Evolutionary conservation across 768 basidiomycete species (phyloP), one percentile per base, ranked within the genome.

Genomic region (Nidularia pulvinata): DNA sequence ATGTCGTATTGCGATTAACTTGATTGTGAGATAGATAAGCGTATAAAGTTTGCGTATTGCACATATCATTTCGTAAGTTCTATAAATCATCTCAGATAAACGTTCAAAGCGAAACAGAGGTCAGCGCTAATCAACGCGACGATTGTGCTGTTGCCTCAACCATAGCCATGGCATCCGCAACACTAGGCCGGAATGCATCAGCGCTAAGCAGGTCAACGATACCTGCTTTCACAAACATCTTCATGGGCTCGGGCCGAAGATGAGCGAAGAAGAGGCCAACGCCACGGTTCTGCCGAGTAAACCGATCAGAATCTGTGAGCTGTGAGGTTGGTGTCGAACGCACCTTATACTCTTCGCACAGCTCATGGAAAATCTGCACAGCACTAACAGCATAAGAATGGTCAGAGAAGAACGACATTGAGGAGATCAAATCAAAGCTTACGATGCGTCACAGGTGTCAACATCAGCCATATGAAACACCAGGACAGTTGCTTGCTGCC

Each of bases 391-490:
- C 4, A 53, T 49, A 36, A 22, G 50, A 33, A 69, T 4, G 55
- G 19, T 32, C 22, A 33, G 43, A 4, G n/a, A 42, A n/a, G 42
- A 10, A 22, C 52, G 46, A 7, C 42, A 32, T 16, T 14, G 10
- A 10, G 10, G 37, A 16, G 16, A 39, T 48, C n/a, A 2, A 5
- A n/a, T 33, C 11, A 73, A n/a, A n/a, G n/a, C 89, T 68, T 63
- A 95, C 90, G 92, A 93, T 6, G 96, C 94, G 66, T 99, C 96
- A 55, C 92, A 86, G 14, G 78, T 82, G 53, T 95, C 92, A 3
- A 97, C 89, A 70, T 98, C 96, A 10, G 89, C 88, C 79, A 98
- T 80, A 61, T 98, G 95, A 69, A 99, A 95, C 19, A 97, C 92
- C 22, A 98, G 69, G 2, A 85, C 85, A 10, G 79, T 82, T 4